Percentiles rank a stretch among this genome's conserved stretches.
Evolutionary conservation across 805 yeast genomes (phyloP).

Genomic region (Maudiozyma pseudohumilis): DNA sequence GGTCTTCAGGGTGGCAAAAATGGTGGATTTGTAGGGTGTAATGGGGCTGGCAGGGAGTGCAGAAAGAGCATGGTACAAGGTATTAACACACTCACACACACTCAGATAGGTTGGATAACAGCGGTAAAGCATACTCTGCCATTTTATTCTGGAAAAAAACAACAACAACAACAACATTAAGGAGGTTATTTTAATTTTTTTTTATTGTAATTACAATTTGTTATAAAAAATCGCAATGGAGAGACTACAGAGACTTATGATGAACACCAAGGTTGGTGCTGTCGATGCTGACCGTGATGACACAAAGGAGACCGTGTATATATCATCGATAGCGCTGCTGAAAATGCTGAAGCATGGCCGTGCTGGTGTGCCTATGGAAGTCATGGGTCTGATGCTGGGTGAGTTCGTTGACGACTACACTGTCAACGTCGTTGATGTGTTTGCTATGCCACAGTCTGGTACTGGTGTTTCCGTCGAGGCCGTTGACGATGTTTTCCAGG

Average conservation of each 20-base stretch:
- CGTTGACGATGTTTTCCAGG: constrained; percentile 97
- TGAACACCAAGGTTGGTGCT: constrained; percentile 32
- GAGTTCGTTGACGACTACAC: constrained; percentile 97
- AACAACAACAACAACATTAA: no score
- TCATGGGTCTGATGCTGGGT: constrained; percentile 97
- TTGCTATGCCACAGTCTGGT: constrained; percentile 98
- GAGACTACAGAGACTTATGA: constrained; percentile 34
- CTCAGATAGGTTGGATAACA: no score
- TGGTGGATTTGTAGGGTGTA: neutral
- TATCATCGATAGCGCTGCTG: constrained; percentile 86
- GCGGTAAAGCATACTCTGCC: no score
- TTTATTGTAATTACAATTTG: no score
- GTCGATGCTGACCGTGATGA: constrained; percentile 80
- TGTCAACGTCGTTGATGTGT: constrained; percentile 93
- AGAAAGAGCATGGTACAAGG: no score
- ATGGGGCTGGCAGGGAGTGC: no score
- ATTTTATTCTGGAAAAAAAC: no score
- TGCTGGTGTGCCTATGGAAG: constrained; percentile 81
- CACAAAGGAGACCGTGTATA: constrained; percentile 92
- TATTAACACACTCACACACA: no score
- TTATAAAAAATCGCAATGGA: constrained; percentile 29
- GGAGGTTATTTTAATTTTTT: no score
- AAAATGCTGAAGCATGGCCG: constrained; percentile 98
- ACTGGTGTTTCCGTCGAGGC: constrained; percentile 99
- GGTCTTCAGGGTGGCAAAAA: no score